phyloP scores from a whole-genome alignment of 208 protist species.

The Leishmania turanica region DNA sequence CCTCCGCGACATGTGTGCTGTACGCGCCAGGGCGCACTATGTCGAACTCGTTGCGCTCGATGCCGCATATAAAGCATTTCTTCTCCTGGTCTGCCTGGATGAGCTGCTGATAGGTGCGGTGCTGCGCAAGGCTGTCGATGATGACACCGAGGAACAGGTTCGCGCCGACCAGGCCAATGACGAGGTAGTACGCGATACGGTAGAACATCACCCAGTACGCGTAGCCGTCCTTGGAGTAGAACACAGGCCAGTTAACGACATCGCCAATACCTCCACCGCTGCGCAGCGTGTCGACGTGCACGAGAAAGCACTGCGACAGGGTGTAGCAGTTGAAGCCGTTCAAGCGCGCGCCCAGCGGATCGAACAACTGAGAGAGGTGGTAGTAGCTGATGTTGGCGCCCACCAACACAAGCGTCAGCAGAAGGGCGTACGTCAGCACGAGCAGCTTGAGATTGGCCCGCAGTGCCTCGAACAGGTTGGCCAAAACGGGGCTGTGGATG shows the following conservation, averaged over 20 bases:
- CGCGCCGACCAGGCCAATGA: slow-evolving; percentile 77
- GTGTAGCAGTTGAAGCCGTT: slow-evolving; percentile 81
- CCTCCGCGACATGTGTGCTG: slow-evolving; percentile 77
- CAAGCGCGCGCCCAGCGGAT: slow-evolving; percentile 35
- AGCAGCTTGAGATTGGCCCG: slow-evolving; percentile 44
- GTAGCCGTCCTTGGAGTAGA: slow-evolving; percentile 50
- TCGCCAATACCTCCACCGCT: slow-evolving; percentile 80
- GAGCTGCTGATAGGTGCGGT: slow-evolving; percentile 67
- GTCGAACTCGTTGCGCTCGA: slow-evolving; percentile 86
- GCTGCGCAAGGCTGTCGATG: slow-evolving; percentile 89
- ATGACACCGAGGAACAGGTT: slow-evolving; percentile 97
- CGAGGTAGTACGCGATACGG: slow-evolving; percentile 81
- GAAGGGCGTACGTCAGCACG: slow-evolving; percentile 57
- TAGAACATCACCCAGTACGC: slow-evolving; percentile 92
- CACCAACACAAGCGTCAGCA: slow-evolving; percentile 61
- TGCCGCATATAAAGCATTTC: slow-evolving; percentile 95
- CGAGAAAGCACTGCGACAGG: slow-evolving; percentile 75
- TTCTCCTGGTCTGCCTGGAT: slow-evolving; percentile 75
- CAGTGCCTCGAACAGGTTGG: slow-evolving; percentile 57
- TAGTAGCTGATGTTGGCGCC: slow-evolving; percentile 66
- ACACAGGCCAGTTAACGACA: slow-evolving; percentile 60
- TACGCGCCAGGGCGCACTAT: slow-evolving; percentile 71
- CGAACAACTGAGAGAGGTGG: slow-evolving; percentile 59
- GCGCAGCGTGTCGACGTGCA: slow-evolving; percentile 76
- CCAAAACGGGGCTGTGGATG: slow-evolving; percentile 42